These are phyloP conservation scores for Emergomyces orientalis DNA, from an alignment of 2,329 filamentous ascomycete genomes.

Conservation along the genomic window DNA sequence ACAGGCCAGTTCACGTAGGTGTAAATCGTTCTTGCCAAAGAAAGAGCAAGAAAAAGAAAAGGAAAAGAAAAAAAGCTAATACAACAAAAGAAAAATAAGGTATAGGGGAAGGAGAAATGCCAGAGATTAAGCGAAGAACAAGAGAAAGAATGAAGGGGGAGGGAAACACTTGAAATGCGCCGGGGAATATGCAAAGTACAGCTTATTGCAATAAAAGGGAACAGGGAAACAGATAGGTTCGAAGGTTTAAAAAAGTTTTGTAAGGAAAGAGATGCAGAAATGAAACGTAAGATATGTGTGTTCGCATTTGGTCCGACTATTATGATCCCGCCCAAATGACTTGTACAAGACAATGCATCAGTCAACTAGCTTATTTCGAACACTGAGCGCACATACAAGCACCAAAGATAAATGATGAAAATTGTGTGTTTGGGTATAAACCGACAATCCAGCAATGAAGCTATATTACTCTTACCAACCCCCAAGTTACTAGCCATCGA, in stretches of 20 bases:
- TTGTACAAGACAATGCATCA: not conserved
- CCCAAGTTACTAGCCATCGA: not conserved
- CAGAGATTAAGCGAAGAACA: slow-evolving; percentile 3
- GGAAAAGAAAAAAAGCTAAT: not conserved
- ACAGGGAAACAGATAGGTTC: not conserved
- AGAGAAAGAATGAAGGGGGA: not conserved
- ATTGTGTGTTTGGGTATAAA: not conserved
- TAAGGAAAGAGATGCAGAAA: not conserved
- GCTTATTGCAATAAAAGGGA: not conserved
- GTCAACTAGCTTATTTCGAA: not conserved
- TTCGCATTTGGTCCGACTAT: slow-evolving; percentile 1
- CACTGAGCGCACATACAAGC: not conserved
- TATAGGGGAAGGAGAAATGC: slow-evolving; percentile 3
- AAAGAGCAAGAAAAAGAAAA: not conserved
- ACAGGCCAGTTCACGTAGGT: not conserved
- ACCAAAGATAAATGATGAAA: not conserved
- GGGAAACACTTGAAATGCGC: not conserved
- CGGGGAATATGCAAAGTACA: slow-evolving; percentile 6
- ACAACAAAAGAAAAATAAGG: slow-evolving; percentile 1
- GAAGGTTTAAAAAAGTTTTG: slow-evolving; percentile 1
- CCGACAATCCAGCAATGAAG: not conserved
- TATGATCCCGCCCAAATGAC: not conserved
- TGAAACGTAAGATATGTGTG: not conserved
- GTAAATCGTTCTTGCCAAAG: not conserved
- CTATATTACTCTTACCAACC: not conserved